phyloP scores from a whole-genome alignment of 176 grass and related monocot genomes.

The bread wheat (Triticum aestivum) region DNA sequence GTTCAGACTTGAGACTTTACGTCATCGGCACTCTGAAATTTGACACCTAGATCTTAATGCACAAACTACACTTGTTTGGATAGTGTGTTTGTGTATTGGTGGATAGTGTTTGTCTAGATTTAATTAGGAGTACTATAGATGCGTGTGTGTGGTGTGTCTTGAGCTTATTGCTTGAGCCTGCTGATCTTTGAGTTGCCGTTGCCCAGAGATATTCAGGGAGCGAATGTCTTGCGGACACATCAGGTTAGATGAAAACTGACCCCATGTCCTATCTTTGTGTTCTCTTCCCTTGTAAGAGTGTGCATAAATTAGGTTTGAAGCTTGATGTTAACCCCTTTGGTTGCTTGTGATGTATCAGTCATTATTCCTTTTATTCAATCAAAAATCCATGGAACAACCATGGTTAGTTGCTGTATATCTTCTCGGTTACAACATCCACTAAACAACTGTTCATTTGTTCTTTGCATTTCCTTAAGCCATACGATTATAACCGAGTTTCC shows the following conservation, averaged over 20 bases:
- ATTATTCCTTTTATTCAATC: neutral
- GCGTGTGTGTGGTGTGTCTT: neutral
- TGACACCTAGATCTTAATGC: conserved; percentile 9
- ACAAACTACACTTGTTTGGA: neutral
- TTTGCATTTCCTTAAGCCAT: neutral
- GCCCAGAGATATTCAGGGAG: neutral
- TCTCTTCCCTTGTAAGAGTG: neutral
- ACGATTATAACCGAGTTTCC: neutral
- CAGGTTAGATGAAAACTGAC: too few relatives aligned
- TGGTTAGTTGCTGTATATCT: neutral
- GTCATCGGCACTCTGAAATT: neutral
- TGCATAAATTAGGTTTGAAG: neutral
- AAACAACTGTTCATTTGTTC: neutral
- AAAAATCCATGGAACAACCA: too few relatives aligned
- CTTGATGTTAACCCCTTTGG: neutral
- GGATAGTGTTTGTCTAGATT: neutral
- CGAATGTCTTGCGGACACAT: neutral
- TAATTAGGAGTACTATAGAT: neutral
- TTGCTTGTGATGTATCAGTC: too few relatives aligned
- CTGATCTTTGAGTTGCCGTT: neutral
- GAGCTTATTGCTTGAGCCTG: conserved; percentile 16
- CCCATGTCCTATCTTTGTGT: neutral
- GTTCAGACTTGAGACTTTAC: neutral
- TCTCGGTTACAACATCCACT: neutral
- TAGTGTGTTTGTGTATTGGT: neutral